phyloP scores from a whole-genome alignment of 2,329 filamentous ascomycete genomes.

The Xylariaceae sp. region DNA sequence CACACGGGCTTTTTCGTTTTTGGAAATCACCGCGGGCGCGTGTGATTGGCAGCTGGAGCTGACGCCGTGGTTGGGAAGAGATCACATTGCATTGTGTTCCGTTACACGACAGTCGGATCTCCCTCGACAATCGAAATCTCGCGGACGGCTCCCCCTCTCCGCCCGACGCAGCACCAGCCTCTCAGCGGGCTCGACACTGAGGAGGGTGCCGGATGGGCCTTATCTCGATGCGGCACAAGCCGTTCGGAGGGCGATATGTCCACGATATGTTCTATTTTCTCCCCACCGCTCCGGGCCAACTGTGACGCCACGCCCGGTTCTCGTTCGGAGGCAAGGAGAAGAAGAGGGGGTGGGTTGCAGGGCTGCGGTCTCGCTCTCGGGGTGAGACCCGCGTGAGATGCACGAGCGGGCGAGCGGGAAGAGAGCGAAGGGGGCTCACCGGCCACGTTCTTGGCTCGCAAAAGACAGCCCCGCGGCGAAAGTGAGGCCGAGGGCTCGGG shows the following conservation, averaged over 20 bases:
- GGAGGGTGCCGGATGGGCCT: slow-evolving; percentile 10
- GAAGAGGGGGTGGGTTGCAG: too few species aligned
- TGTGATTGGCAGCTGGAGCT: slow-evolving; percentile 17
- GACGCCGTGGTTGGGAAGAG: slow-evolving; percentile 17
- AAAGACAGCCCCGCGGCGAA: too few species aligned
- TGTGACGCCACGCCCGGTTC: background rate
- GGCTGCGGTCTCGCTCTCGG: too few species aligned
- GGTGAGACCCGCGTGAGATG: too few species aligned
- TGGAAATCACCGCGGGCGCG: slow-evolving; percentile 6
- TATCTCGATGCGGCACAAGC: slow-evolving; percentile 18
- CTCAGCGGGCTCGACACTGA: slow-evolving; percentile 3
- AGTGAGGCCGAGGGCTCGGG: slow-evolving; percentile 3
- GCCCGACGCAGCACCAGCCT: slow-evolving; percentile 6
- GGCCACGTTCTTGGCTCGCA: too few species aligned
- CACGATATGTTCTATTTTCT: too few species aligned
- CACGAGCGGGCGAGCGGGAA: too few species aligned
- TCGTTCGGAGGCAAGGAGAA: too few species aligned
- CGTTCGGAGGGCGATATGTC: too few species aligned
- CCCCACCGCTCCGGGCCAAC: background rate
- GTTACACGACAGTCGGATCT: slow-evolving; percentile 23
- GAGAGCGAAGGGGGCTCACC: too few species aligned
- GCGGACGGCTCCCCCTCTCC: too few species aligned
- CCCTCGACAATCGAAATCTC: slow-evolving; percentile 18
- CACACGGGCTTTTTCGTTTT: too few species aligned
- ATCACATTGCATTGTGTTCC: slow-evolving; percentile 15